phyloP scores from a whole-genome alignment of 2,329 filamentous ascomycete genomes.

The Cryoendolithus antarcticus region DNA sequence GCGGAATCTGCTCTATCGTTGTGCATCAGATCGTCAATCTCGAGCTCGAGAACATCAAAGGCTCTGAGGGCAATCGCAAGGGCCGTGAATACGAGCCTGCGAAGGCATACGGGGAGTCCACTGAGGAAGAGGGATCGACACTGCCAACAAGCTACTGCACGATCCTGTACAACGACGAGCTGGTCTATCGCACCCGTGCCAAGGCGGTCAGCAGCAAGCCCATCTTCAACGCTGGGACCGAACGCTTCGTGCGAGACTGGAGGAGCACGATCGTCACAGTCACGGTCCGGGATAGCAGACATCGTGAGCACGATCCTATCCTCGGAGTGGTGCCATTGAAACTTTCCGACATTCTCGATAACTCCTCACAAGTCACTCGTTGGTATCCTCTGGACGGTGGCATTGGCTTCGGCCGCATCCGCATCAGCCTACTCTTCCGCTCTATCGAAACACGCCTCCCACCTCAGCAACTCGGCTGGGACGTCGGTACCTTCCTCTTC shows the following conservation, averaged over 20 bases:
- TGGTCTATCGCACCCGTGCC: conserved; percentile 85
- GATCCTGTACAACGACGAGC: conserved; percentile 75
- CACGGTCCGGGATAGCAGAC: conserved; percentile 75
- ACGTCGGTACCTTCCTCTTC: conserved; percentile 91
- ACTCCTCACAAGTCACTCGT: conserved; percentile 70
- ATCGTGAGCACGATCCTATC: conserved; percentile 88
- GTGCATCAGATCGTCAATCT: conserved; percentile 93
- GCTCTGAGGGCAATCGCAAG: conserved; percentile 67
- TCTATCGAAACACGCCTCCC: conserved; percentile 77
- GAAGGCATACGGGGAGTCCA: conserved; percentile 69
- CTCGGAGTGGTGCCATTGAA: conserved; percentile 84
- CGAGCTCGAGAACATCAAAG: conserved; percentile 82
- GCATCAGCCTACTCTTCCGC: conserved; percentile 81
- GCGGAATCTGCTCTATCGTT: conserved; percentile 72
- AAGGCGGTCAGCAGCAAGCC: conserved; percentile 91
- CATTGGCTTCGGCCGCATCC: conserved; percentile 75
- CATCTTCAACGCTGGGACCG: conserved; percentile 93
- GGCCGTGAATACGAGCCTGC: conserved; percentile 84
- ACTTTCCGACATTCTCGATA: conserved; percentile 76
- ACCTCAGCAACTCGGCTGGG: conserved; percentile 80
- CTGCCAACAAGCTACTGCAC: conserved; percentile 91
- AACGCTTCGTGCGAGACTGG: conserved; percentile 90
- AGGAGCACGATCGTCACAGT: conserved; percentile 74
- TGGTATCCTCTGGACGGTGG: conserved; percentile 98
- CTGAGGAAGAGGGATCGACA: conserved; percentile 66